These are phyloP conservation scores for Penicillium sp. DNA, from an alignment of 2,329 filamentous ascomycete species.

Conservation along the genomic window DNA sequence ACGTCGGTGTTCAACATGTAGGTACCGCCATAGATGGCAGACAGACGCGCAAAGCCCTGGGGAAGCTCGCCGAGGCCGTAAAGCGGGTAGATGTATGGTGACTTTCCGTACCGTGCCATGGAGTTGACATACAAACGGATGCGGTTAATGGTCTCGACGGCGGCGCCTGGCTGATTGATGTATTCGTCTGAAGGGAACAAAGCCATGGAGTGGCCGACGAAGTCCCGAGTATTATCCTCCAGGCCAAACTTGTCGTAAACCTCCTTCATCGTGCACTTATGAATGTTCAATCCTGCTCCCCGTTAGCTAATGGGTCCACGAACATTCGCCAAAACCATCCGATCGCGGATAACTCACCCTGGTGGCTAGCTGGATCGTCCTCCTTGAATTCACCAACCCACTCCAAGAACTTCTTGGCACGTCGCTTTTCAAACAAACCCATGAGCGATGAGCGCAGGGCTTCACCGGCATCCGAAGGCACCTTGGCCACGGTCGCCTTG, in stretches of 20 bases:
- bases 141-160: slow-evolving; percentile 81
- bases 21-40: slow-evolving; percentile 96
- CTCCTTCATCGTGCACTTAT: slow-evolving; percentile 86
- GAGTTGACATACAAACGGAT: slow-evolving; percentile 97
- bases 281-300: slow-evolving; percentile 69
- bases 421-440: slow-evolving; percentile 95
- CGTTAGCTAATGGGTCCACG: slow-evolving; percentile 19
- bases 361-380: slow-evolving; percentile 80
- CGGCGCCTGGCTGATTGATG: slow-evolving; percentile 66
- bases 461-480: slow-evolving; percentile 87
- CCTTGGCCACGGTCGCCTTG: slow-evolving; percentile 92
- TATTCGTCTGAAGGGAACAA: slow-evolving; percentile 90
- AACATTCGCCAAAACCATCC: slow-evolving; percentile 24
- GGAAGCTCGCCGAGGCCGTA: slow-evolving; percentile 96
- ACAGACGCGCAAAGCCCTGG: slow-evolving; percentile 94
- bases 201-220: slow-evolving; percentile 97
- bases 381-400: slow-evolving; percentile 85
- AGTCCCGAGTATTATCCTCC: slow-evolving; percentile 83
- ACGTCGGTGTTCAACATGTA: slow-evolving; percentile 98
- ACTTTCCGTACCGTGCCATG: slow-evolving; percentile 95
- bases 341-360: slow-evolving; percentile 58
- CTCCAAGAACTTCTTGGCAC: slow-evolving; percentile 94
- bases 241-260: slow-evolving; percentile 97
- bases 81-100: slow-evolving; percentile 97
- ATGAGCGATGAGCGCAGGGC: slow-evolving; percentile 89